Conservation (phyloP, 192 early-diverging fungal species). For the Geosiphon pyriformis region DNA sequence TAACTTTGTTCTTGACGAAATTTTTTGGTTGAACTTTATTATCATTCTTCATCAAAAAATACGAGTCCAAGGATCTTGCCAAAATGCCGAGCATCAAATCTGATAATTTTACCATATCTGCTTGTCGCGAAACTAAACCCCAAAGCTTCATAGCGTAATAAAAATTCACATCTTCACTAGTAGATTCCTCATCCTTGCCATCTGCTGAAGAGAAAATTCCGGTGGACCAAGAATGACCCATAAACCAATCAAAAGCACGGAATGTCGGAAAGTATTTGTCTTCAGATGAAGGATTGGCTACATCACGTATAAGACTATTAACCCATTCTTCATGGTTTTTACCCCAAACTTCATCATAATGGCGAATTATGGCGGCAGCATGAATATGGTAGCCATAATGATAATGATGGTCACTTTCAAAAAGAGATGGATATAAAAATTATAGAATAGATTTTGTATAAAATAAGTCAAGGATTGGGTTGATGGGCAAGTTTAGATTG, state of each 20-base stretch:
- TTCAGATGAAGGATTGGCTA: constrained; percentile 24
- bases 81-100: constrained; percentile 31
- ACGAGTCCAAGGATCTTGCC: constrained; percentile 26
- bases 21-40: constrained; percentile 27
- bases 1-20: constrained; percentile 31
- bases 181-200: constrained; percentile 36
- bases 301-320: constrained; percentile 26
- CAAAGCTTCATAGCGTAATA: constrained; percentile 33
- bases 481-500: too few species aligned
- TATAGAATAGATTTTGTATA: neutral
- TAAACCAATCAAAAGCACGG: constrained; percentile 33
- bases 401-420: constrained; percentile 32
- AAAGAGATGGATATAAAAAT: neutral
- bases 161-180: constrained; percentile 32
- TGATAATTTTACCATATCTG: constrained; percentile 16
- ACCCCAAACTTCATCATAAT: constrained; percentile 28
- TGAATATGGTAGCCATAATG: constrained; percentile 37
- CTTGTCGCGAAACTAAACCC: constrained; percentile 11
- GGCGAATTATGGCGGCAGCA: constrained; percentile 29
- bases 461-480: too few species aligned
- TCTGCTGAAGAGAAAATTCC: constrained; percentile 30
- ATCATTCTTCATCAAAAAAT: constrained; percentile 33
- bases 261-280: constrained; percentile 30
- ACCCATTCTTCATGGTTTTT: constrained; percentile 9
- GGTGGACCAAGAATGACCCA: constrained; percentile 37